Evolutionary conservation across 257 asterid genomes (phyloP), one percentile per base, ranked within the genome.

Genomic region (Forsythia viridissima): DNA sequence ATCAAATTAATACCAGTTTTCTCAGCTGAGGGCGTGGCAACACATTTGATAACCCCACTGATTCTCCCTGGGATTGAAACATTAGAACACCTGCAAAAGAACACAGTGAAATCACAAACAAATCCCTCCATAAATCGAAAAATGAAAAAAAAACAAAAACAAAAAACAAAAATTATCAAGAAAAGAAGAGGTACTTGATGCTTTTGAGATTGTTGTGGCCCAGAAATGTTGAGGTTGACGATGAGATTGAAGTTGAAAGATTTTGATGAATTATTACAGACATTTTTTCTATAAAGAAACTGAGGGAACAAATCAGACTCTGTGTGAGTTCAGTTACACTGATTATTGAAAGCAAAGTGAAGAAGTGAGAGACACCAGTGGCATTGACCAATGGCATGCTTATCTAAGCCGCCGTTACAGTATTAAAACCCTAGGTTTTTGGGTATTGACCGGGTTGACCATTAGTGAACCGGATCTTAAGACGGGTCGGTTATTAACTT

Each of bases 21-120:
- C 83, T 91, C 94, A 39, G 85, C 77, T 40, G 92, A 77, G 34
- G 96, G 89, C 61, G 96, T 77, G 63, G 94, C 90, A 48, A 93
- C 92, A 74, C 99, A 95, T 82, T 86, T 92, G 73, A 87, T 87
- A 71, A 76, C 65, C 41, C 85, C 84, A 52, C 71, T 48, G 52
- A 70, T 48, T 84, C 81, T 90, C 73, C 85, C 84, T 34, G 87
- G 86, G 77, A 92, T 69, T 39, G 87, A 84, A 73, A 90, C 84
- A 76, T 57, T 84, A 39, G 88, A 83, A 42, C 74, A 78, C 92
- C 98, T 93, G 89, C 81, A 73, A 75, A 48, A 76, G 71, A 9
- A 38, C 46, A 16, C 71, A 57, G 34, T 10, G 15, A 13, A 51
- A 57, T 41, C 51, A 59, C 30, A 70, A 55, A 20, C 74, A 70